Evolutionary conservation across 805 yeast genomes (phyloP).

Genomic region (Saccharomycopsis sp.): DNA sequence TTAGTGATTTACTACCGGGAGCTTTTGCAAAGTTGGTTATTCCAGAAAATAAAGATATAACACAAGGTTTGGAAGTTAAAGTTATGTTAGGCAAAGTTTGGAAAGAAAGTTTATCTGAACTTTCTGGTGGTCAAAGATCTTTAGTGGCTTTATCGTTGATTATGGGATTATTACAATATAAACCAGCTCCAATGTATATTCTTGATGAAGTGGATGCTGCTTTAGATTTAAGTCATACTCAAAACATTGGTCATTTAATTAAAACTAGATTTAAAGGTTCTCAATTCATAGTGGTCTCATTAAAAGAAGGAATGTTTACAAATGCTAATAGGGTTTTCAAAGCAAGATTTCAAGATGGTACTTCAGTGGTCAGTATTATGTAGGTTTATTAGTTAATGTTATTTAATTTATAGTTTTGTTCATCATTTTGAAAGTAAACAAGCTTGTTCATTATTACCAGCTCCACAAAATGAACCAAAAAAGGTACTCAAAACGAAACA

Average conservation of each 20-base stretch:
- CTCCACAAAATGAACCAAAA: too few relatives aligned
- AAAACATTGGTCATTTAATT: slow-evolving; percentile 92
- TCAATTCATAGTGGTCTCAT: slow-evolving; percentile 91
- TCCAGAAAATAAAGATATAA: slow-evolving; percentile 67
- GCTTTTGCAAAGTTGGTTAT: slow-evolving; percentile 86
- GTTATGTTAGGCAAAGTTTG: slow-evolving; percentile 87
- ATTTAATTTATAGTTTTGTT: not conserved
- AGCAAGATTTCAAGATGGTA: slow-evolving; percentile 93
- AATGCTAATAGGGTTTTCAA: slow-evolving; percentile 92
- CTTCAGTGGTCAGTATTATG: slow-evolving; percentile 77
- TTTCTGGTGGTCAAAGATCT: slow-evolving; percentile 96
- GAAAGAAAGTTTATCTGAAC: slow-evolving; percentile 91
- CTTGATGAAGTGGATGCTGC: slow-evolving; percentile 99
- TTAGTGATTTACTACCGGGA: slow-evolving; percentile 79
- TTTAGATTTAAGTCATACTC: slow-evolving; percentile 91
- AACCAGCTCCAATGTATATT: slow-evolving; percentile 98
- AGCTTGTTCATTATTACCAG: not conserved
- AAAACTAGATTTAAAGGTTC: slow-evolving; percentile 92
- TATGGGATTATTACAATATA: slow-evolving; percentile 83
- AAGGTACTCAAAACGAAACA: too few relatives aligned
- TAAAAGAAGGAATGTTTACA: slow-evolving; percentile 97
- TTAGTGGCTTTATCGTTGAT: slow-evolving; percentile 86
- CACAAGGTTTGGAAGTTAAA: slow-evolving; percentile 82
- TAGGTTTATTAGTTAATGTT: slow-evolving; percentile 26
- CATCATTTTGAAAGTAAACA: not conserved